Evolutionary conservation across 192 early-diverging fungal species (phyloP).

Genomic region (Chytriomyces sp.): DNA sequence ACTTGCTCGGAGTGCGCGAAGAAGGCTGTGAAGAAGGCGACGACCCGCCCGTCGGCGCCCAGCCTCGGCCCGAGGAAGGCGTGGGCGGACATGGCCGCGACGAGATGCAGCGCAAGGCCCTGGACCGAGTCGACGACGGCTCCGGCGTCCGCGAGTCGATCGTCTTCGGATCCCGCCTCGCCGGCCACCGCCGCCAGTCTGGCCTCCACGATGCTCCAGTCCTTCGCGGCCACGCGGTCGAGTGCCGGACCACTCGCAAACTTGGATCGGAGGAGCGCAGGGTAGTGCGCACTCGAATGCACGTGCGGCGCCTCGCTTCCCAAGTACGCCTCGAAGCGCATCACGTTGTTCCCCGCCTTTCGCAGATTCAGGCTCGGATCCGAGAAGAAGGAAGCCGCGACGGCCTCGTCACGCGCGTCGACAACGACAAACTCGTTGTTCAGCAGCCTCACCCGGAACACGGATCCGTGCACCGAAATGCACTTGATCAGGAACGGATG

Average conservation of each 20-base stretch:
- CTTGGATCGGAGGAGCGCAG: too few species aligned
- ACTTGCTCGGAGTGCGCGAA: neutral
- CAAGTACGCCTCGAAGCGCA: constrained; percentile 1
- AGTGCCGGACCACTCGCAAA: too few species aligned
- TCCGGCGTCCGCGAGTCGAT: too few species aligned
- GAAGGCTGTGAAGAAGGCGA: neutral
- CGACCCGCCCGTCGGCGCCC: neutral
- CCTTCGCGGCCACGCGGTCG: too few species aligned
- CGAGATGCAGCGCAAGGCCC: neutral
- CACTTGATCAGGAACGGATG: neutral
- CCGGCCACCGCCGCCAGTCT: too few species aligned
- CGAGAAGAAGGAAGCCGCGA: neutral
- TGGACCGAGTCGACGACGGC: neutral
- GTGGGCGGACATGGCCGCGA: neutral
- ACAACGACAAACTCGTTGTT: neutral
- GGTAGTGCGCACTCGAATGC: too few species aligned
- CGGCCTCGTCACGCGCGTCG: neutral
- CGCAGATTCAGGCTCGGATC: neutral
- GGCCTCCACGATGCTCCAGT: too few species aligned
- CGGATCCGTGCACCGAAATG: neutral
- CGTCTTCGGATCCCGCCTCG: too few species aligned
- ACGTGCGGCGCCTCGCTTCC: too few species aligned
- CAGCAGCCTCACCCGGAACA: neutral
- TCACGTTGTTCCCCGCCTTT: neutral
- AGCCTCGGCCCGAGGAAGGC: neutral